Percentiles rank a stretch among this genome's conserved stretches.
Evolutionary conservation across 257 asterid species (phyloP).

Genomic region (Leonotis leonurus): DNA sequence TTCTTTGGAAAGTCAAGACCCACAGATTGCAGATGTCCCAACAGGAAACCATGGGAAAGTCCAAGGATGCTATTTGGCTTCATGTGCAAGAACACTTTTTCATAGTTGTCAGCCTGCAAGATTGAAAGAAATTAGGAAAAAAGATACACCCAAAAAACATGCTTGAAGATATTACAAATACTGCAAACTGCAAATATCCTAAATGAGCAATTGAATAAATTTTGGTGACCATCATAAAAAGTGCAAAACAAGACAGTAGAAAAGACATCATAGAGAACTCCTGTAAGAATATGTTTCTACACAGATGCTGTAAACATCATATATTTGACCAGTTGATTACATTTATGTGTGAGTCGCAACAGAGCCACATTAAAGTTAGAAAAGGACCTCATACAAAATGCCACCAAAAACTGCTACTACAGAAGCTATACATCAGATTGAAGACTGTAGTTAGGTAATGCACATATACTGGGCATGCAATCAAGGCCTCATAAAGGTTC

Average conservation of each 20-base stretch:
- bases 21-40: constrained; percentile 90
- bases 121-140: neutral
- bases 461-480: neutral
- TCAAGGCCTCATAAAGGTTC: neutral
- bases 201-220: neutral
- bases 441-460: neutral
- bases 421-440: neutral
- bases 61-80: constrained; percentile 95
- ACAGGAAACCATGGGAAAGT: constrained; percentile 93
- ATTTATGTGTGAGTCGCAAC: neutral
- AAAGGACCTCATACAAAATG: neutral
- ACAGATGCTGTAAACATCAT: neutral
- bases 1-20: constrained; percentile 85
- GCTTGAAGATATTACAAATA: neutral
- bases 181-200: neutral
- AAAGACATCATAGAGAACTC: neutral
- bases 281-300: neutral
- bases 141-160: neutral
- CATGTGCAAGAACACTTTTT: constrained; percentile 80
- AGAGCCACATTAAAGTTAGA: neutral
- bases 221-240: neutral
- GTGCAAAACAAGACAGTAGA: neutral
- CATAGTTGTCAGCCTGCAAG: constrained; percentile 88
- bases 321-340: neutral
- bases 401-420: neutral